Conservation (phyloP, 176 grass and related monocot species). For the Oryza rufipogon region DNA sequence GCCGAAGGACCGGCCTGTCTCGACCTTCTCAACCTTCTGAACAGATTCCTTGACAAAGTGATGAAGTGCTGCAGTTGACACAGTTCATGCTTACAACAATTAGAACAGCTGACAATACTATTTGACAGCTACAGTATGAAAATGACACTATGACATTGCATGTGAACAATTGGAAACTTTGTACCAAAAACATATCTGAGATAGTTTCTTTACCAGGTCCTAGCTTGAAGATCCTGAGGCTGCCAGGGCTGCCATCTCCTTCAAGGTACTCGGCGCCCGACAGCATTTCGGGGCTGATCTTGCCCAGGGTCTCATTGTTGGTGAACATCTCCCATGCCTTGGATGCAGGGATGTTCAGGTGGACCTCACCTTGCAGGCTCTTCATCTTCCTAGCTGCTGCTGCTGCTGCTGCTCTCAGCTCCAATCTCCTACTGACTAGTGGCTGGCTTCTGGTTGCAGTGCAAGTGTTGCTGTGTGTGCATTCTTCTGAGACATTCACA, state of each 20-base stretch:
- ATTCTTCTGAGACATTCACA: slow-evolving; percentile 23
- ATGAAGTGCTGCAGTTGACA: slow-evolving; percentile 34
- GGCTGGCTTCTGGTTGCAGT: not conserved
- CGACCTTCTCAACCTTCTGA: slow-evolving; percentile 58
- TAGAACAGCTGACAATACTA: not conserved
- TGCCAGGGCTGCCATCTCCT: slow-evolving; percentile 53
- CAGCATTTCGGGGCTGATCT: slow-evolving; percentile 49
- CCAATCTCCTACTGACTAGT: not conserved
- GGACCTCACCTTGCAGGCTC: slow-evolving; percentile 51
- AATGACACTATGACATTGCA: not conserved
- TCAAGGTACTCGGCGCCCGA: slow-evolving; percentile 52
- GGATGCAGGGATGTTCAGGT: slow-evolving; percentile 48
- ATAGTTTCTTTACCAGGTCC: slow-evolving; percentile 41
- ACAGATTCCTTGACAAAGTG: slow-evolving; percentile 53
- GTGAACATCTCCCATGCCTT: slow-evolving; percentile 60
- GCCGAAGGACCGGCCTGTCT: slow-evolving; percentile 30
- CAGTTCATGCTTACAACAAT: not conserved
- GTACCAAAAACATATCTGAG: not conserved
- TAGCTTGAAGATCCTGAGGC: slow-evolving; percentile 48
- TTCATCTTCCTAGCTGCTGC: slow-evolving; percentile 20
- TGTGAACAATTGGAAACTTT: not conserved
- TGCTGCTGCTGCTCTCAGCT: not conserved
- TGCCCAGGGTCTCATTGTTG: slow-evolving; percentile 49
- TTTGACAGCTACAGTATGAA: not conserved
- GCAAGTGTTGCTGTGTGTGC: not conserved